phyloP scores from a whole-genome alignment of 805 yeast species.

The Starmerella apis region DNA sequence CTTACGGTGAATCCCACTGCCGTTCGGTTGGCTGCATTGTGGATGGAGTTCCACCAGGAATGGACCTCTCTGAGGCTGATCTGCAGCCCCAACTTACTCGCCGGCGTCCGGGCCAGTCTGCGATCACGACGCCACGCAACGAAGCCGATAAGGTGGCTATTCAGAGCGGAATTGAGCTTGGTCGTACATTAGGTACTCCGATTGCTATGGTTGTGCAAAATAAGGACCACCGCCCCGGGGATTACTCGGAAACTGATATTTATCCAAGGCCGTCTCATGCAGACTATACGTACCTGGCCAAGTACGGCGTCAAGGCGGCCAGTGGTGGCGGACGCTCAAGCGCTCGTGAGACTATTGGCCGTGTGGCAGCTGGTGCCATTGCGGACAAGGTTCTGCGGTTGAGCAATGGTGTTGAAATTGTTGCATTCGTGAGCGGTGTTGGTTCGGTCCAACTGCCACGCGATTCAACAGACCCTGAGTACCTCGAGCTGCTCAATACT shows the following conservation, averaged over 20 bases:
- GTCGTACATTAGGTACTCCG: constrained; percentile 87
- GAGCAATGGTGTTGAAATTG: constrained; percentile 79
- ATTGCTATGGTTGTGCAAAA: constrained; percentile 86
- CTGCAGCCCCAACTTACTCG: constrained; percentile 92
- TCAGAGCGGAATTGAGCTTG: constrained; percentile 89
- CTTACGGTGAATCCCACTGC: constrained; percentile 98
- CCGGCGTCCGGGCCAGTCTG: constrained; percentile 96
- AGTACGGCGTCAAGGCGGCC: constrained; percentile 87
- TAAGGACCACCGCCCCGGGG: constrained; percentile 95
- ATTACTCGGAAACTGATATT: constrained; percentile 86
- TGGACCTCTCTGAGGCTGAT: constrained; percentile 72
- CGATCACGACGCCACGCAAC: constrained; percentile 84
- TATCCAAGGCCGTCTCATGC: constrained; percentile 98
- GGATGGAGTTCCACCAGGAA: constrained; percentile 96
- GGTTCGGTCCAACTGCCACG: constrained; percentile 73
- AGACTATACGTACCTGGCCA: constrained; percentile 81
- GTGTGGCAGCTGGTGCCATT: constrained; percentile 98
- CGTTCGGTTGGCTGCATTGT: constrained; percentile 96
- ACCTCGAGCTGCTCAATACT: constrained; percentile 56
- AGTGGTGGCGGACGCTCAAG: constrained; percentile 97
- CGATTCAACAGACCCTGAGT: constrained; percentile 52
- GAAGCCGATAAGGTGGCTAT: constrained; percentile 89
- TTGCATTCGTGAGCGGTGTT: constrained; percentile 91
- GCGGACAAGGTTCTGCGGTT: constrained; percentile 82
- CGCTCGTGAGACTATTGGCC: constrained; percentile 96